These are phyloP conservation scores for Limnanthes douglasii DNA, from an alignment of 345 rosid species.

Conservation along the genomic window DNA sequence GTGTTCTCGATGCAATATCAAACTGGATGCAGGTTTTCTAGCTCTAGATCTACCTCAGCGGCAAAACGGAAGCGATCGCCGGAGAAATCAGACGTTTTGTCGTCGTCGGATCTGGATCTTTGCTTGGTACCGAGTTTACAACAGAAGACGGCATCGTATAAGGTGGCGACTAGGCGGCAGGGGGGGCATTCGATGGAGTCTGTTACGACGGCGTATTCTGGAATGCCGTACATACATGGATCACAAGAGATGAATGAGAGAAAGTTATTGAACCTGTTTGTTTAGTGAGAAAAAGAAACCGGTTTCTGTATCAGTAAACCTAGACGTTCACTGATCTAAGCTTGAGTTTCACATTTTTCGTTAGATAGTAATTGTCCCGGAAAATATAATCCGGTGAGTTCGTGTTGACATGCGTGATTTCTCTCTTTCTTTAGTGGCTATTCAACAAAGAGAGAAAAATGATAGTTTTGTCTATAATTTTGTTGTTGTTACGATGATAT, in stretches of 20 bases:
- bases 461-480: too few species aligned
- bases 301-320: too few species aligned
- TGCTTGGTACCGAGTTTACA: conserved; percentile 27
- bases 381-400: too few species aligned
- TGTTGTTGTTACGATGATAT: too few species aligned
- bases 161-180: conserved; percentile 24
- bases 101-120: conserved; percentile 53
- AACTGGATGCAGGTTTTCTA: conserved; percentile 42
- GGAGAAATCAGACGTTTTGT: conserved; percentile 14
- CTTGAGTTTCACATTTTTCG: too few species aligned
- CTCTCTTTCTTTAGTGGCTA: too few species aligned
- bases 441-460: too few species aligned
- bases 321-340: too few species aligned
- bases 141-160: conserved; percentile 6
- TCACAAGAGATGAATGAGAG: conserved; percentile 18
- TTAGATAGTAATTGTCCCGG: too few species aligned
- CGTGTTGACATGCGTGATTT: too few species aligned
- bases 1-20: conserved; percentile 26
- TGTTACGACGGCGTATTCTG: conserved; percentile 20
- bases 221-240: conserved; percentile 16
- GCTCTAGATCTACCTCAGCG: conserved; percentile 52
- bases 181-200: conserved; percentile 83
- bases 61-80: conserved; percentile 29
- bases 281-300: conserved; percentile 21
- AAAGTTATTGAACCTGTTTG: conserved; percentile 41